Evolutionary conservation across 2,329 filamentous ascomycete genomes (phyloP), one percentile per base, ranked within the genome.

Genomic region (Epichloe elymi): DNA sequence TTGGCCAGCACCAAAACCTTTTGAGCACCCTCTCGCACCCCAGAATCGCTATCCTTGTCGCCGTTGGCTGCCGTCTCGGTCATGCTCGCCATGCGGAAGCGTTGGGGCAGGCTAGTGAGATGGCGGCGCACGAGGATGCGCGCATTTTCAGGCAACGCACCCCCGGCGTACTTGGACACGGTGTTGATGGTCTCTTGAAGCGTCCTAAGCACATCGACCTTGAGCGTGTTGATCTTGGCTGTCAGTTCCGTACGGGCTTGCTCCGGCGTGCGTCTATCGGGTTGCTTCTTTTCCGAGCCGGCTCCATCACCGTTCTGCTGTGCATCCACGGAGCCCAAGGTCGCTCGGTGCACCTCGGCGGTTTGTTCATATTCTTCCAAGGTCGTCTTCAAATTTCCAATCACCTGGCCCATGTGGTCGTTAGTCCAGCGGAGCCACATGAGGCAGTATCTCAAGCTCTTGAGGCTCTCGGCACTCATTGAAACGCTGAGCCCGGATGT

Each of bases 401-500:
- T 86, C 0, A 88, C 78, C 46, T 82, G 81, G 45, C 83, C 82
- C 51, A 97, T 82, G 62, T 88, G 86, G 6, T 80, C 82, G 54
- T 95, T 95, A 2, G 88, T 88, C 76, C 83, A 85, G 26, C 83
- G 79, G 45, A 97, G 72, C 75, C 89, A 86, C 23, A 78, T 77
- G 2, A 97, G 71, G 56, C 90, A 96, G 60, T 88, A 91, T 59
- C 87, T 88, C 41, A 98, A 71, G 54, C 85, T 93, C 48, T 83
- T 80, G 8, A 96, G 71, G 20, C 88, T 95, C 61, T 93, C 85
- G 17, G 94, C 85, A 60, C 86, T 94, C 77, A 98, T 88, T 1
- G 93, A 89, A 15, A 95, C 84, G 56, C 89, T 89, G 1, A 97
- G 76, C 0, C 89, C 91, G 0, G 89, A 95, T 0, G 91, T 96